Percentiles rank a stretch among this genome's conserved stretches.
Evolutionary conservation across 148 eudicot genomes (phyloP).

Genomic region (Beta vulgaris): DNA sequence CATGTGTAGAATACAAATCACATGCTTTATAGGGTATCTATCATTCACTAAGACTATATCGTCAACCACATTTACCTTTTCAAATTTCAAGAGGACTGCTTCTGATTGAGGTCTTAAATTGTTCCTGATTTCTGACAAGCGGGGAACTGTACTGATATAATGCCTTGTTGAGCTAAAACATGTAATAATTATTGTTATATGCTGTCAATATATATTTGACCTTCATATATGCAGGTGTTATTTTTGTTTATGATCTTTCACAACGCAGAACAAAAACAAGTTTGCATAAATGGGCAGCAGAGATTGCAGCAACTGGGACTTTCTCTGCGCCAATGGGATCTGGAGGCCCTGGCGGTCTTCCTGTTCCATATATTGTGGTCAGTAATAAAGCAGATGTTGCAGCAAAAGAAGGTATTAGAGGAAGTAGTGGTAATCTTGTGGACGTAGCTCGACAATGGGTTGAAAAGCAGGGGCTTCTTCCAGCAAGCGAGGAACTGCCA

Average conservation of each 20-base stretch:
- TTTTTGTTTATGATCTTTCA: constrained; percentile 89
- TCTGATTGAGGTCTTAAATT: not conserved
- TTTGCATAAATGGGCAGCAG: constrained; percentile 86
- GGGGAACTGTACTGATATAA: not conserved
- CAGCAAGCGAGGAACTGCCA: constrained; percentile 85
- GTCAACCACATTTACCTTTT: too few relatives aligned
- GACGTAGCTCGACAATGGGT: constrained; percentile 97
- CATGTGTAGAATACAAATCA: not conserved
- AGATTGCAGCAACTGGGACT: constrained; percentile 76
- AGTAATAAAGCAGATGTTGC: constrained; percentile 91
- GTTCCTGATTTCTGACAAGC: not conserved
- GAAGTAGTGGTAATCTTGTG: constrained; percentile 96
- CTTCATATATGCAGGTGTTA: constrained; percentile 58
- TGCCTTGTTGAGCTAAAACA: not conserved
- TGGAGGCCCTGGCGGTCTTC: constrained; percentile 90
- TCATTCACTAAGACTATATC: too few relatives aligned
- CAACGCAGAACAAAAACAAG: constrained; percentile 84
- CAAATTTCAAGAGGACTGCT: not conserved
- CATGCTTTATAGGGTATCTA: not conserved
- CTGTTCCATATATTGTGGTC: constrained; percentile 84
- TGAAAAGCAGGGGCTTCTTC: constrained; percentile 94
- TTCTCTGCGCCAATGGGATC: constrained; percentile 88
- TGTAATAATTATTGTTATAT: not conserved
- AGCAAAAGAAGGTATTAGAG: constrained; percentile 67
- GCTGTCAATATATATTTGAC: not conserved